These are phyloP conservation scores for Ophiorrhiza pumila DNA, from an alignment of 257 asterid species.

Conservation along the genomic window DNA sequence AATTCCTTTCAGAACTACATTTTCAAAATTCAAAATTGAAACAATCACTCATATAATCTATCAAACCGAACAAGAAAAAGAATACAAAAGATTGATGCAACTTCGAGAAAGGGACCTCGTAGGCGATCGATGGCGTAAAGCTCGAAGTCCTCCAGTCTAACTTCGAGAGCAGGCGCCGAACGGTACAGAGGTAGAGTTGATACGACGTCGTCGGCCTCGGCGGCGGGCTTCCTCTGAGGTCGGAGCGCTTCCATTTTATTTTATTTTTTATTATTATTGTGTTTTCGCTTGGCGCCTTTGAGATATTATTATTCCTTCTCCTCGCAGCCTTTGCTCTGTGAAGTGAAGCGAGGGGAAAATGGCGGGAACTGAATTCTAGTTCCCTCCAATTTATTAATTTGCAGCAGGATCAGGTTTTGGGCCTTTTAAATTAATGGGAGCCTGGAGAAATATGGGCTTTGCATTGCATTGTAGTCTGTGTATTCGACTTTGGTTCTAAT, in stretches of 20 bases:
- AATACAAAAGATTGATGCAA: not conserved
- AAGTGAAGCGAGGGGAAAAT: constrained; percentile 10
- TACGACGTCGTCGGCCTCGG: constrained; percentile 28
- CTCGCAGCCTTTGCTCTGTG: constrained; percentile 4
- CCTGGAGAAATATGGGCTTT: not conserved
- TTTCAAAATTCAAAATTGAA: not conserved
- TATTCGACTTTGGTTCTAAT: too few relatives aligned
- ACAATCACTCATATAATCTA: not conserved
- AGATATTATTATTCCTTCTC: too few relatives aligned
- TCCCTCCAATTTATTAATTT: constrained; percentile 21
- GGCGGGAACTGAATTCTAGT: constrained; percentile 53
- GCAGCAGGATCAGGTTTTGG: not conserved
- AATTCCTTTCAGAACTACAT: constrained; percentile 80
- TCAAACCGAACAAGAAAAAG: not conserved
- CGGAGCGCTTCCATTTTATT: constrained; percentile 55
- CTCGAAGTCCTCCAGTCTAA: constrained; percentile 91
- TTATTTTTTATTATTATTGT: not conserved
- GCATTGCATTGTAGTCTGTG: too few relatives aligned
- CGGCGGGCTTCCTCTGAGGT: constrained; percentile 45
- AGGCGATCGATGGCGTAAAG: constrained; percentile 79
- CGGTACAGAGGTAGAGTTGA: constrained; percentile 68
- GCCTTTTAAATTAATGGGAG: not conserved
- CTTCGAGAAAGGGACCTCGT: constrained; percentile 61
- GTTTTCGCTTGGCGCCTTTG: not conserved
- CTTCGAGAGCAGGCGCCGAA: constrained; percentile 81